Evolutionary conservation across 148 eudicot genomes (phyloP).

Genomic region (Mesembryanthemum crystallinum): DNA sequence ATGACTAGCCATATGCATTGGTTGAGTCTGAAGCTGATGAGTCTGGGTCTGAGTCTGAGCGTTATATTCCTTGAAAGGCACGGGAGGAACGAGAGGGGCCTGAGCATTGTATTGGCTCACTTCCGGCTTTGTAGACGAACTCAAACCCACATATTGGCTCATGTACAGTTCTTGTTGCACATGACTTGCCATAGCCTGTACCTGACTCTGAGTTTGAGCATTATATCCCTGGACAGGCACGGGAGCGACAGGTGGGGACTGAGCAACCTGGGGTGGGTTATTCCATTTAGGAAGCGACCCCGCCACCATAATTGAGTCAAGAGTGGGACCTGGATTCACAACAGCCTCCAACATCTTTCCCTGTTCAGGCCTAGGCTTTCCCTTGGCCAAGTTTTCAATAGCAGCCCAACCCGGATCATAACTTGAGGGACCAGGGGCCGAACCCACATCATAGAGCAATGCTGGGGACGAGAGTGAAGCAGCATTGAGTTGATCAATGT

Average conservation of each 20-base stretch:
- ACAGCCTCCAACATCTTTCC: slow-evolving; percentile 58
- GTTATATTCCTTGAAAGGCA: too few relatives aligned
- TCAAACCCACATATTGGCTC: too few relatives aligned
- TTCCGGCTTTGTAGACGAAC: too few relatives aligned
- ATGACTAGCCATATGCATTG: not conserved
- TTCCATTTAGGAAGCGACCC: slow-evolving; percentile 66
- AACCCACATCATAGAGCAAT: not conserved
- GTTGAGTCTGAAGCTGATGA: not conserved
- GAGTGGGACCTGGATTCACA: slow-evolving; percentile 52
- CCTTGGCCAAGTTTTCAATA: slow-evolving; percentile 40
- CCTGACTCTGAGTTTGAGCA: not conserved
- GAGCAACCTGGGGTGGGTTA: slow-evolving; percentile 45
- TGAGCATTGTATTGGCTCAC: too few relatives aligned
- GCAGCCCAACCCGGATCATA: slow-evolving; percentile 13
- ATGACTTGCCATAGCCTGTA: too few relatives aligned
- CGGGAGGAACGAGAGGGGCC: too few relatives aligned
- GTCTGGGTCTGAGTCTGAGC: not conserved
- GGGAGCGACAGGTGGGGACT: slow-evolving; percentile 38
- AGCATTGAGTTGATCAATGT: not conserved
- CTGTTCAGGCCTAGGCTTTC: slow-evolving; percentile 48
- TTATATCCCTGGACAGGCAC: slow-evolving; percentile 21
- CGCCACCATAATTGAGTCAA: slow-evolving; percentile 49
- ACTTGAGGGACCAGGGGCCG: not conserved
- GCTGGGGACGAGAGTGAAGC: not conserved
- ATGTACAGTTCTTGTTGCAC: too few relatives aligned